These are phyloP conservation scores for Nymphaea thermarum DNA, from an alignment of 164 flowering plant species.

Conservation along the genomic window DNA sequence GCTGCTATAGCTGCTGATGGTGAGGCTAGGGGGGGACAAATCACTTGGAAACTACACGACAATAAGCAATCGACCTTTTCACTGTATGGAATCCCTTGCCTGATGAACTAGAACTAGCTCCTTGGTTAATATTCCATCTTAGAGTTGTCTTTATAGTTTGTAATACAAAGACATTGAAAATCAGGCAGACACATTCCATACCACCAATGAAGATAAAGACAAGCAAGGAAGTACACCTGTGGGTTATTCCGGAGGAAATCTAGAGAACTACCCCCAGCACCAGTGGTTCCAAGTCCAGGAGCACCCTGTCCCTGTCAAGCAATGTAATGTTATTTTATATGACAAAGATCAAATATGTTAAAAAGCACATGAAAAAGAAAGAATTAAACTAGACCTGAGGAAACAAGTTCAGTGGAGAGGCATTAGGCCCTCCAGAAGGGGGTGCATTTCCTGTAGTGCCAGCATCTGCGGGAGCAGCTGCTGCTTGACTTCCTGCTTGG, in stretches of 20 bases:
- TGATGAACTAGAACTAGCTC: not conserved
- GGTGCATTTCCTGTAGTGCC: not conserved
- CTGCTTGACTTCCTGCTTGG: not conserved
- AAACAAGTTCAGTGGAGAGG: conserved; percentile 2
- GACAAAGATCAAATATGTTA: not conserved
- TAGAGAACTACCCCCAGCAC: conserved; percentile 2
- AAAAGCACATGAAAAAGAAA: not conserved
- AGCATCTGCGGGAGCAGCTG: not conserved
- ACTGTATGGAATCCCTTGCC: not conserved
- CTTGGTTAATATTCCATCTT: not conserved
- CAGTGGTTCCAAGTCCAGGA: not conserved
- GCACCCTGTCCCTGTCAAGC: not conserved
- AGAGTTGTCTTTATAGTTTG: not conserved
- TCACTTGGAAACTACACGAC: no score
- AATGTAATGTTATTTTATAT: not conserved
- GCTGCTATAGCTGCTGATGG: no score
- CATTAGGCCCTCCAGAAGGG: not conserved
- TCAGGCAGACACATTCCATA: no score
- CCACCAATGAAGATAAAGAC: no score
- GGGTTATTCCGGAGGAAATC: conserved; percentile 5
- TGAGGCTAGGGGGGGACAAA: no score
- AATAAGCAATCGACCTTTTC: not conserved
- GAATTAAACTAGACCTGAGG: not conserved
- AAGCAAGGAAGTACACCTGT: not conserved
- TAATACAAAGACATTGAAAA: no score